phyloP scores from a whole-genome alignment of 75 land plant species.

The Cryptomeria japonica region DNA sequence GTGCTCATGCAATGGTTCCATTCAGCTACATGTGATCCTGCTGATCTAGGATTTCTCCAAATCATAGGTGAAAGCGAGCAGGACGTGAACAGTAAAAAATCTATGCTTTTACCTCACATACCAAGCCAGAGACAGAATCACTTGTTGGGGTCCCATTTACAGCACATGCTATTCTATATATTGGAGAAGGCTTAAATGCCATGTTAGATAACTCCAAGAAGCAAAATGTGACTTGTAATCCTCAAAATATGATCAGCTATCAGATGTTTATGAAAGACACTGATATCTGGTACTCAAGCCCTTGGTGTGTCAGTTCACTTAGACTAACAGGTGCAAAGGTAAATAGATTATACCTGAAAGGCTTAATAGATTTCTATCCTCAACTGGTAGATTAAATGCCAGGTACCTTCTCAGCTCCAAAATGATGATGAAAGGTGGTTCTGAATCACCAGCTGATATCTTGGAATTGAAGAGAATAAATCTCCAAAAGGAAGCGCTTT shows the following conservation, averaged over 20 bases:
- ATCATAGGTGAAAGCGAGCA: too few species aligned
- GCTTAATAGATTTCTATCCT: too few species aligned
- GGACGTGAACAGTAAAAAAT: not conserved
- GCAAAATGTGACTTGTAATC: too few species aligned
- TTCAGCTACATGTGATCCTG: not conserved
- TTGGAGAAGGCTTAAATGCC: not conserved
- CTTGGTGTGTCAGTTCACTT: not conserved
- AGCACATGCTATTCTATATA: not conserved
- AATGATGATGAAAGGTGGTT: too few species aligned
- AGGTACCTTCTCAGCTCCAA: too few species aligned
- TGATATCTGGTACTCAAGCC: not conserved
- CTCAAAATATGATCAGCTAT: too few species aligned
- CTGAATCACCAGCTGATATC: not conserved
- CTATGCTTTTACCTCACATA: not conserved
- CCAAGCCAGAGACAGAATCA: not conserved
- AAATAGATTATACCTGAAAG: not conserved
- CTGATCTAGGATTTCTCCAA: not conserved
- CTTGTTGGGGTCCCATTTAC: not conserved
- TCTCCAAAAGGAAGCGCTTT: too few species aligned
- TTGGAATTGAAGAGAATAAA: not conserved
- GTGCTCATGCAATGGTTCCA: not conserved
- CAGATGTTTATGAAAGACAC: not conserved
- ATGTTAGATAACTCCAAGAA: too few species aligned
- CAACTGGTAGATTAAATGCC: too few species aligned
- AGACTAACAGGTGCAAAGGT: not conserved